Evolutionary conservation across 371 early-diverging fungal genomes (phyloP).

Genomic region (Saksenaea vasiformis): DNA sequence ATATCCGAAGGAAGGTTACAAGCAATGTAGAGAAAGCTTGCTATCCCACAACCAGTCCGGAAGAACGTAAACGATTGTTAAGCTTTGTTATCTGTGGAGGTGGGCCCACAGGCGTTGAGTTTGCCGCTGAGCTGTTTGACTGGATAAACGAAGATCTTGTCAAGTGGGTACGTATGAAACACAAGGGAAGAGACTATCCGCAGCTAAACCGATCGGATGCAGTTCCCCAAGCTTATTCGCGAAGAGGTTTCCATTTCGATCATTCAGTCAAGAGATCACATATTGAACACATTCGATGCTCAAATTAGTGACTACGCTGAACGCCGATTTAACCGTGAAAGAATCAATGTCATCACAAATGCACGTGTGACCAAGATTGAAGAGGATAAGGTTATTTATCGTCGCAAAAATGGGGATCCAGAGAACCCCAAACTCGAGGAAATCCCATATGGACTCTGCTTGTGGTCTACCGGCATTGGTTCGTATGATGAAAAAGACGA

Average conservation of each 20-base stretch:
- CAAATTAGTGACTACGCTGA: slow-evolving; percentile 70
- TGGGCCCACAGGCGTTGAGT: slow-evolving; percentile 80
- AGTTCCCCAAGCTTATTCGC: slow-evolving; percentile 62
- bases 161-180: slow-evolving; percentile 51
- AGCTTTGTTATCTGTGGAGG: slow-evolving; percentile 89
- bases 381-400: slow-evolving; percentile 32
- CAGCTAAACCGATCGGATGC: neutral
- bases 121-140: slow-evolving; percentile 85
- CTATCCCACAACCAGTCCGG: slow-evolving; percentile 71
- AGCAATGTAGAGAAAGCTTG: slow-evolving; percentile 84
- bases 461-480: slow-evolving; percentile 89
- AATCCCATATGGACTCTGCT: slow-evolving; percentile 71
- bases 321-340: slow-evolving; percentile 70
- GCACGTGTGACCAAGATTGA: slow-evolving; percentile 70
- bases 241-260: slow-evolving; percentile 72
- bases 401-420: slow-evolving; percentile 19
- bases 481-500: slow-evolving; percentile 17
- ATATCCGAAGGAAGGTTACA: slow-evolving; percentile 67
- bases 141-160: slow-evolving; percentile 81
- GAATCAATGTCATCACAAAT: slow-evolving; percentile 74
- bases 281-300: slow-evolving; percentile 82
- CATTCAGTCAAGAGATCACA: slow-evolving; percentile 77
- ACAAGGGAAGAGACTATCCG: neutral
- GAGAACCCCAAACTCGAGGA: slow-evolving; percentile 20
- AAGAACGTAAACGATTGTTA: slow-evolving; percentile 79